Conservation (phyloP, 371 early-diverging fungal genomes). For the Saksenaea oblongispora region DNA sequence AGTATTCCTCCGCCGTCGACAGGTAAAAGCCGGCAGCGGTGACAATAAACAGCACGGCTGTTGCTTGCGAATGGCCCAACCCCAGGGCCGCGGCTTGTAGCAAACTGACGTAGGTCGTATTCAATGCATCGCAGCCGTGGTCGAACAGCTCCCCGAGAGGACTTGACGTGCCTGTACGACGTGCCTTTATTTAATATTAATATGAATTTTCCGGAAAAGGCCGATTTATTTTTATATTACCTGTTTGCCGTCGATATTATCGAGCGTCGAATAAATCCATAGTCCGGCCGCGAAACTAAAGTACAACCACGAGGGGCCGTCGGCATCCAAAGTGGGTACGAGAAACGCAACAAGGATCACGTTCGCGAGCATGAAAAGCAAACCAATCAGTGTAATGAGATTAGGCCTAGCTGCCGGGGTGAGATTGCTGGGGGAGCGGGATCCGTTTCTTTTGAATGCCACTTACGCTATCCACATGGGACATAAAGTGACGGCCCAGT, state of each 20-base stretch:
- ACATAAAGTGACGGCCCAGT: slow-evolving; percentile 84
- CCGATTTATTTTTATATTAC: background rate
- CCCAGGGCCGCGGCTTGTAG: slow-evolving; percentile 85
- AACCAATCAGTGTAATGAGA: slow-evolving; percentile 95
- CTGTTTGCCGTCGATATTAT: slow-evolving; percentile 97
- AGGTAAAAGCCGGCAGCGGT: slow-evolving; percentile 87
- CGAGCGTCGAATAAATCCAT: slow-evolving; percentile 95
- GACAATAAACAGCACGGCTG: slow-evolving; percentile 62
- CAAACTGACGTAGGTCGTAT: slow-evolving; percentile 82
- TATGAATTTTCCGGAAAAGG: background rate
- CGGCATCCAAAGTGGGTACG: slow-evolving; percentile 75
- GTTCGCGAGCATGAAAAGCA: slow-evolving; percentile 84
- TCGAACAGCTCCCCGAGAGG: slow-evolving; percentile 96
- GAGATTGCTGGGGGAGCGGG: background rate
- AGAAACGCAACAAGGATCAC: slow-evolving; percentile 68
- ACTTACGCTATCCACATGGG: slow-evolving; percentile 94
- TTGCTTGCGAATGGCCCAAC: slow-evolving; percentile 73
- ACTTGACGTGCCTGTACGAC: slow-evolving; percentile 90
- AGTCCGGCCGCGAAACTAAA: slow-evolving; percentile 85
- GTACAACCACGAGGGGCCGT: slow-evolving; percentile 86
- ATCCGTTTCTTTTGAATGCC: no score
- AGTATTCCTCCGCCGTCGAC: slow-evolving; percentile 95
- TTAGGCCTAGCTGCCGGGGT: slow-evolving; percentile 78
- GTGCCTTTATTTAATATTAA: slow-evolving; percentile 1
- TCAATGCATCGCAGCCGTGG: slow-evolving; percentile 92